Conservation (phyloP, 2,329 filamentous ascomycete species). For the Aspergillus melleus region DNA sequence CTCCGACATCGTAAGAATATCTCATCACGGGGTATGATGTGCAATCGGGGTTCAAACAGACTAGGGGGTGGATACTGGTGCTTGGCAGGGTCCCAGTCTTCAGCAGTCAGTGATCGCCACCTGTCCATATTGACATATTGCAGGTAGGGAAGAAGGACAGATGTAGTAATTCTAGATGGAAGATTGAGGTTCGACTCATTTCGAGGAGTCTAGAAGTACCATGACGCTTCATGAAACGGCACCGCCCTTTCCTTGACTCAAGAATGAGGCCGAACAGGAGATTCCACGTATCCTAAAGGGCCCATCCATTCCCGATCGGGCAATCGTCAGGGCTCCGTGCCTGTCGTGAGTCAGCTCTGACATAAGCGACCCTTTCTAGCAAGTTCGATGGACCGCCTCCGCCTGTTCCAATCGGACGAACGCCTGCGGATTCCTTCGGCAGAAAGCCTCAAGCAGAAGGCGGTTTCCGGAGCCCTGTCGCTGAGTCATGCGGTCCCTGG, state of each 20-base stretch:
- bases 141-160: background rate
- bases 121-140: background rate
- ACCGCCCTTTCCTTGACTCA: background rate
- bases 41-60: background rate
- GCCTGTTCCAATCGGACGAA: slow-evolving; percentile 1
- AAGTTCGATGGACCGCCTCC: slow-evolving; percentile 30
- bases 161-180: background rate
- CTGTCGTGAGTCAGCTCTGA: background rate
- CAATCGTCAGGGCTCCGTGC: background rate
- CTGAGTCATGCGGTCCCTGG: slow-evolving; percentile 19
- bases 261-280: background rate
- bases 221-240: background rate
- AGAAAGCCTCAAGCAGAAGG: slow-evolving; percentile 26
- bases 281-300: background rate
- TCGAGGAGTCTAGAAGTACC: background rate
- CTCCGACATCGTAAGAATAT: too few species aligned
- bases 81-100: background rate
- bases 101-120: background rate
- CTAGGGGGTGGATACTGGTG: background rate
- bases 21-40: too few species aligned
- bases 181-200: background rate
- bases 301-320: background rate
- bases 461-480: background rate
- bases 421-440: slow-evolving; percentile 8
- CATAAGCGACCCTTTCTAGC: slow-evolving; percentile 27